Conservation (phyloP, 371 early-diverging fungal genomes). For the Blastocladiella emersonii region DNA sequence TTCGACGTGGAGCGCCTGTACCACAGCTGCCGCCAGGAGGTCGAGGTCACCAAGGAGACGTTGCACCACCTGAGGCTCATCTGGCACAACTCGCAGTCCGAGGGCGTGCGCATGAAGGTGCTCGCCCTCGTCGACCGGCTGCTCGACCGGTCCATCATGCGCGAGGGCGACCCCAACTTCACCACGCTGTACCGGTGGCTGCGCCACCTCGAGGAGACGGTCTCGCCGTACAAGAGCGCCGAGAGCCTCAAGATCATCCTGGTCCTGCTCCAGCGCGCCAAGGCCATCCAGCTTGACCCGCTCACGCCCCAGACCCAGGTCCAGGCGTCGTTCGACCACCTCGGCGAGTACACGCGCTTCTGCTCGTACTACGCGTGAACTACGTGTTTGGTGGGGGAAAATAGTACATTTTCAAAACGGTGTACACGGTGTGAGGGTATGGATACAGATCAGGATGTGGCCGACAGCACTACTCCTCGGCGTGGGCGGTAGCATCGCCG, state of each 20-base stretch:
- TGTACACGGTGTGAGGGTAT: no score
- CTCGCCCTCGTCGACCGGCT: conserved; percentile 21
- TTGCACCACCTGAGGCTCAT: conserved; percentile 13
- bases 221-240: conserved; percentile 20
- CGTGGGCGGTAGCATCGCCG: no score
- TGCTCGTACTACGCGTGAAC: not conserved
- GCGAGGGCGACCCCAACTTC: conserved; percentile 19
- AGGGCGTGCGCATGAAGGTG: conserved; percentile 14
- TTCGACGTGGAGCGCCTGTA: conserved; percentile 25
- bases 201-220: conserved; percentile 19
- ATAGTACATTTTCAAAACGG: no score
- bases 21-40: conserved; percentile 21
- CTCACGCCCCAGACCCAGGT: conserved; percentile 17
- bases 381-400: no score
- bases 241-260: conserved; percentile 16
- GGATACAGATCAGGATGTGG: no score
- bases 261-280: conserved; percentile 16
- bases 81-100: conserved; percentile 18
- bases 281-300: conserved; percentile 21
- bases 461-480: no score
- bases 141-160: conserved; percentile 19
- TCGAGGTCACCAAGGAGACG: conserved; percentile 23
- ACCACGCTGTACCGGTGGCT: conserved; percentile 18
- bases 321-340: conserved; percentile 16
- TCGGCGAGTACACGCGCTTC: conserved; percentile 11